Evolutionary conservation across 129 eudicot species (phyloP).

Genomic region (Apium graveolens): DNA sequence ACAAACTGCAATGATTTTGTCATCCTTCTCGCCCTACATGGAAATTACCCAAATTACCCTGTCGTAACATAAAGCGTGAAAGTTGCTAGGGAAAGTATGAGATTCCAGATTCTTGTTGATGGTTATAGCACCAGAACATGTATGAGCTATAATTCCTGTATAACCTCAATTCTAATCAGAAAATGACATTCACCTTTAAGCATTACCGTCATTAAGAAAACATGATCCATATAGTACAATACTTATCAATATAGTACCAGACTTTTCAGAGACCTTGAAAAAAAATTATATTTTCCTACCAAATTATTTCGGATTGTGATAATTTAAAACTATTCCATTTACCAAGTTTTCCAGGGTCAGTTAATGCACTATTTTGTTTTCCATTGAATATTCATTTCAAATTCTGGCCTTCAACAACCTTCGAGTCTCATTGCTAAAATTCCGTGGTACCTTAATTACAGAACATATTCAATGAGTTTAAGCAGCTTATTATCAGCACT

Average conservation of each 20-base stretch:
- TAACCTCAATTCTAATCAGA: neutral
- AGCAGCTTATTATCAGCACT: neutral
- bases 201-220: neutral
- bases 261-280: neutral
- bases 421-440: neutral
- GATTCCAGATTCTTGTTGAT: neutral
- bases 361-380: neutral
- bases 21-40: slow-evolving; percentile 84
- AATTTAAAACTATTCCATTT: neutral
- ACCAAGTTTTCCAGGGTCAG: neutral
- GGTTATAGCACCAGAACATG: neutral
- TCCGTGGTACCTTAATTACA: neutral
- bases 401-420: neutral
- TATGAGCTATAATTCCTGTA: neutral
- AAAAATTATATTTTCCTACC: neutral
- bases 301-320: neutral
- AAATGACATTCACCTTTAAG: neutral
- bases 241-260: neutral
- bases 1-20: slow-evolving; percentile 95
- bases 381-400: neutral
- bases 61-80: neutral
- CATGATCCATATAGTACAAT: neutral
- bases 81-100: neutral
- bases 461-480: neutral
- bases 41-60: neutral